phyloP scores from a whole-genome alignment of 148 eudicot genomes.

The Euryodendron excelsum region DNA sequence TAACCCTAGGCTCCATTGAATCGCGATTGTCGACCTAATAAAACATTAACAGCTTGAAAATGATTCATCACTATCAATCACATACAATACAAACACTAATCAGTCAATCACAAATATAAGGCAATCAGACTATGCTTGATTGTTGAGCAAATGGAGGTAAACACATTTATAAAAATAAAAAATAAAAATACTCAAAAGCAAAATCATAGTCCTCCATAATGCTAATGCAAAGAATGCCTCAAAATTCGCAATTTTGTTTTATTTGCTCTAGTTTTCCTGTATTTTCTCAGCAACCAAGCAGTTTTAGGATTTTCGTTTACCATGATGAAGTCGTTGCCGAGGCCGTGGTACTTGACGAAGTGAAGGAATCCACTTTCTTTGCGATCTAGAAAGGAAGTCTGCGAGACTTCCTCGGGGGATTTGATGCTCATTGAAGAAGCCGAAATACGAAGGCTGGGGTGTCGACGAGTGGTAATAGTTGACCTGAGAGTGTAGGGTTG shows the following conservation, averaged over 20 bases:
- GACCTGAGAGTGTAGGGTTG: slow-evolving; percentile 22
- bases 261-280: neutral
- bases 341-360: slow-evolving; percentile 98
- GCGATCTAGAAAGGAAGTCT: slow-evolving; percentile 57
- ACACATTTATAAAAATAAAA: too few species aligned
- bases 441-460: slow-evolving; percentile 31
- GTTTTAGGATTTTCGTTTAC: slow-evolving; percentile 28
- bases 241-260: neutral
- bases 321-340: slow-evolving; percentile 95
- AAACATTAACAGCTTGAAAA: slow-evolving; percentile 5
- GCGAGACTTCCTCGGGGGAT: slow-evolving; percentile 28
- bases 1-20: slow-evolving; percentile 74
- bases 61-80: neutral
- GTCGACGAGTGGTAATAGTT: slow-evolving; percentile 13
- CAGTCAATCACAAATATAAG: neutral
- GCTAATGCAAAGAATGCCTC: neutral
- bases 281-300: neutral
- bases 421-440: slow-evolving; percentile 51
- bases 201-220: too few species aligned
- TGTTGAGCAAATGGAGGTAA: too few species aligned
- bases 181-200: too few species aligned
- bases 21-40: slow-evolving; percentile 96
- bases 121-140: too few species aligned
- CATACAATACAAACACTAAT: neutral
- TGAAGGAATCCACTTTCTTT: slow-evolving; percentile 62